A percentile compares a stretch with the other conserved stretches of the same genome.
phyloP scores from a whole-genome alignment of 352 stramenopile species.

The Pythium utonaiense region DNA sequence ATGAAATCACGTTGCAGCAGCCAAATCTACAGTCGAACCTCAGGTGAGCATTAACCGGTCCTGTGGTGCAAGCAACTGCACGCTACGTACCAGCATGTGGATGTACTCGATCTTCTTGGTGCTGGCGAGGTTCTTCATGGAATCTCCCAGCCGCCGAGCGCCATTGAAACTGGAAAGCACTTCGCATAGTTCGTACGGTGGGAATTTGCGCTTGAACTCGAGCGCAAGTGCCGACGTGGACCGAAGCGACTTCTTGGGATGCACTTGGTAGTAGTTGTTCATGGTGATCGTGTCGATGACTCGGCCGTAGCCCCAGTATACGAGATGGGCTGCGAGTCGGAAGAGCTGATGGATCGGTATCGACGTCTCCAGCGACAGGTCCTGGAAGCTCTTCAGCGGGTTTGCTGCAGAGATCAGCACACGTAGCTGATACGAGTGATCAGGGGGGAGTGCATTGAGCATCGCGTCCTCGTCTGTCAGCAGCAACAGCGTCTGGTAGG shows the following conservation, averaged over 20 bases:
- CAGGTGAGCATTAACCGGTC: too few species aligned
- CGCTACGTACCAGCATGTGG: slow-evolving; percentile 58
- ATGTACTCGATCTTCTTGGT: slow-evolving; percentile 83
- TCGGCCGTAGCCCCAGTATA: slow-evolving; percentile 78
- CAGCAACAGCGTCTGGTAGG: slow-evolving; percentile 82
- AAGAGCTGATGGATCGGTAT: slow-evolving; percentile 83
- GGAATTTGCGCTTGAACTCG: slow-evolving; percentile 75
- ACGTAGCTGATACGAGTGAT: slow-evolving; percentile 75
- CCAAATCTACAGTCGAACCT: slow-evolving; percentile 52
- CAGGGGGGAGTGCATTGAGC: slow-evolving; percentile 55
- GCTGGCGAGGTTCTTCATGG: slow-evolving; percentile 67
- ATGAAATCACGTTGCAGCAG: slow-evolving; percentile 83
- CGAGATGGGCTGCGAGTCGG: slow-evolving; percentile 74
- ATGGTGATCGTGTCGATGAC: slow-evolving; percentile 83
- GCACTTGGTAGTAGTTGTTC: slow-evolving; percentile 86
- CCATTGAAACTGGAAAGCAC: slow-evolving; percentile 72
- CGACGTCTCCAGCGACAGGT: slow-evolving; percentile 72
- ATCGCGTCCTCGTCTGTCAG: slow-evolving; percentile 64
- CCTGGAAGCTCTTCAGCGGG: slow-evolving; percentile 83
- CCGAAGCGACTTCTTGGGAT: slow-evolving; percentile 49
- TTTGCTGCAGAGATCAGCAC: slow-evolving; percentile 72
- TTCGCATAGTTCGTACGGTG: slow-evolving; percentile 63
- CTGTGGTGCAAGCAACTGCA: background rate
- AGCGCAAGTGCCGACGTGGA: slow-evolving; percentile 45
- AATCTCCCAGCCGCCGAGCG: slow-evolving; percentile 65